Conservation (phyloP, 495 filamentous ascomycete species). For the Recurvomyces mirabilis region DNA sequence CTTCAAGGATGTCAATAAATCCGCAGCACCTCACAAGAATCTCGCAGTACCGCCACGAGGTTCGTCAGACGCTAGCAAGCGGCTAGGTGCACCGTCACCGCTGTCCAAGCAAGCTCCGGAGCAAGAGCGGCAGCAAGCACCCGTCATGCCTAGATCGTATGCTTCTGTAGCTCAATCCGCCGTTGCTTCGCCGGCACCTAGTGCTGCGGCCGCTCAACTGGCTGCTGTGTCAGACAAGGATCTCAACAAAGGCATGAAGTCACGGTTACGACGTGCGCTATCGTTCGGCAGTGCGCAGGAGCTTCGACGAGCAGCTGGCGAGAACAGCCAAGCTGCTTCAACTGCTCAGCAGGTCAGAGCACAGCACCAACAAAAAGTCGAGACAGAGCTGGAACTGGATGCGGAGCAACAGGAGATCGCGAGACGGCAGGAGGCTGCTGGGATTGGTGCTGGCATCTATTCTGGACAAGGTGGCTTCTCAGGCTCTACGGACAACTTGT, state of each 20-base stretch:
- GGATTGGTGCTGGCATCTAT: conserved; percentile 90
- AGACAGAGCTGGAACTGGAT: conserved; percentile 65
- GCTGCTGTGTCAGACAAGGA: conserved; percentile 70
- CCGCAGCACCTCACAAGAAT: conserved; percentile 31
- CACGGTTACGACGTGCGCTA: conserved; percentile 81
- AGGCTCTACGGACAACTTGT: conserved; percentile 91
- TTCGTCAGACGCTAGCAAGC: conserved; percentile 61
- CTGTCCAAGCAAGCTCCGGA: conserved; percentile 65
- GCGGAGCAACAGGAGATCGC: conserved; percentile 85
- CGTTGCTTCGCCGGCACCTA: conserved; percentile 31
- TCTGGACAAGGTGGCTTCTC: conserved; percentile 75
- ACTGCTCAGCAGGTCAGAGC: conserved; percentile 50
- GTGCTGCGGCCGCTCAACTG: conserved; percentile 68
- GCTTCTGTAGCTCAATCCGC: conserved; percentile 19
- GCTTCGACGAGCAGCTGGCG: conserved; percentile 63
- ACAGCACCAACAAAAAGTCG: conserved; percentile 33
- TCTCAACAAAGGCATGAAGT: conserved; percentile 68
- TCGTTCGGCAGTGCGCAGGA: conserved; percentile 96
- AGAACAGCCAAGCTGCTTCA: conserved; percentile 42
- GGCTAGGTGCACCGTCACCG: conserved; percentile 67
- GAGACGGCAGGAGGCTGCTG: conserved; percentile 77
- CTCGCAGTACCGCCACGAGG: conserved; percentile 57
- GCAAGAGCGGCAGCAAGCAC: conserved; percentile 18
- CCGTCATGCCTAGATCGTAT: conserved; percentile 15
- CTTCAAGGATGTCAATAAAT: conserved; percentile 4